Percentiles rank a stretch among this genome's conserved stretches.
phyloP scores from a whole-genome alignment of 2,329 filamentous ascomycete genomes.

The Sclerotinia spermophila region DNA sequence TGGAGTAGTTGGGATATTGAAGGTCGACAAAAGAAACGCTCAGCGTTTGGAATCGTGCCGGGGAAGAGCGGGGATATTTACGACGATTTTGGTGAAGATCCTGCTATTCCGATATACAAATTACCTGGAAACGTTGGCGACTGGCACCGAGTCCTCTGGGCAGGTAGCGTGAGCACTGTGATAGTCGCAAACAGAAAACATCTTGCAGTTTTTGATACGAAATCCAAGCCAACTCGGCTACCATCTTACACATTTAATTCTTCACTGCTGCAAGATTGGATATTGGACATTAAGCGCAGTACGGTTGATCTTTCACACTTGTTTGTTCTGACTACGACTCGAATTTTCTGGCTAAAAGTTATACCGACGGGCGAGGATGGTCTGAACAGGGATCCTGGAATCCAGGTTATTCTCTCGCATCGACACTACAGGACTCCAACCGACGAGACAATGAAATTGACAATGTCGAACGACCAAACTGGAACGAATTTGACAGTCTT shows the following conservation, averaged over 20 bases:
- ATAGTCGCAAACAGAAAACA: constrained; percentile 43
- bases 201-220: constrained; percentile 34
- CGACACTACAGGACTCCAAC: constrained; percentile 44
- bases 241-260: constrained; percentile 25
- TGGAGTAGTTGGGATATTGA: constrained; percentile 65
- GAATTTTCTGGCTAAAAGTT: constrained; percentile 36
- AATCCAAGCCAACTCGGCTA: constrained; percentile 25
- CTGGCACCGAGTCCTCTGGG: constrained; percentile 50
- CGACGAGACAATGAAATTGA: constrained; percentile 42
- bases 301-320: constrained; percentile 47
- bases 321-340: constrained; percentile 50
- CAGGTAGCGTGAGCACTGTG: constrained; percentile 44
- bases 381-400: constrained; percentile 14
- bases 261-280: constrained; percentile 40
- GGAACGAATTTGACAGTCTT: constrained; percentile 25
- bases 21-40: constrained; percentile 21
- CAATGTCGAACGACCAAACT: constrained; percentile 32
- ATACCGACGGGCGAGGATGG: constrained; percentile 24
- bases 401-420: constrained; percentile 42
- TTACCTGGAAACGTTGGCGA: constrained; percentile 35
- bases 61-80: constrained; percentile 31
- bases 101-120: constrained; percentile 2
- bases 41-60: constrained; percentile 20
- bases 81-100: constrained; percentile 24
- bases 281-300: constrained; percentile 55